Conservation (phyloP, 768 basidiomycete genomes). For the Cubamyces sp. region DNA sequence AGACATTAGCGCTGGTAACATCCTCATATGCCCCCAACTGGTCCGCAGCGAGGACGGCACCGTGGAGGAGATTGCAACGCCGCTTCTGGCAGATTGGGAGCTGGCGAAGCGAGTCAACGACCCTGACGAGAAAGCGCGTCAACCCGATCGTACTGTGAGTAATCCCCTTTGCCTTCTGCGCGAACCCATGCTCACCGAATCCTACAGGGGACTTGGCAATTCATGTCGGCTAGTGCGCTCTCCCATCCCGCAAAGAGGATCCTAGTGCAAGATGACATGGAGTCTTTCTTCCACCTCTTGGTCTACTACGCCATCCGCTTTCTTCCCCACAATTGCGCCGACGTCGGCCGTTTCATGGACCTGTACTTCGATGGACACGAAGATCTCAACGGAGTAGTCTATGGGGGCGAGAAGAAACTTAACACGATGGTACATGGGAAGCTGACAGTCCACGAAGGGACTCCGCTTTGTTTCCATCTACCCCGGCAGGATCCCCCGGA, state of each 20-base stretch:
- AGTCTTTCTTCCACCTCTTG: slow-evolving; percentile 16
- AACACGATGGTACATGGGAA: not conserved
- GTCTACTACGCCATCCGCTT: slow-evolving; percentile 17
- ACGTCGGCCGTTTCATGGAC: slow-evolving; percentile 24
- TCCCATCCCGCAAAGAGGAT: not conserved
- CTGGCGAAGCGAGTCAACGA: not conserved
- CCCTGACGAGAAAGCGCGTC: not conserved
- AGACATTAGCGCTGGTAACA: slow-evolving; percentile 19
- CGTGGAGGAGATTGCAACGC: not conserved
- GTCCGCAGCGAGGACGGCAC: not conserved
- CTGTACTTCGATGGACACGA: slow-evolving; percentile 6
- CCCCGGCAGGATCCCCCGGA: no score
- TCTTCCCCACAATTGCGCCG: slow-evolving; percentile 19
- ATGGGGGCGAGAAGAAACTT: not conserved
- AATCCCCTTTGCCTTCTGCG: not conserved
- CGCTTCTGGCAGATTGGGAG: slow-evolving; percentile 21
- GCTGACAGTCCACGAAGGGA: not conserved
- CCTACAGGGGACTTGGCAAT: slow-evolving; percentile 16
- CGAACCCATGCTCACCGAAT: not conserved
- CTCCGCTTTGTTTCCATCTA: no score
- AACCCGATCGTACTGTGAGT: slow-evolving; percentile 3
- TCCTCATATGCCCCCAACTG: not conserved
- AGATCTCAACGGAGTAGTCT: not conserved
- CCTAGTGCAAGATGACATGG: slow-evolving; percentile 9
- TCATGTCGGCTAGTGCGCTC: slow-evolving; percentile 2